A percentile compares a stretch with the other conserved stretches of the same genome.
These are phyloP conservation scores for Ehretia macrophylla DNA, from an alignment of 257 asterid species.

Conservation along the genomic window DNA sequence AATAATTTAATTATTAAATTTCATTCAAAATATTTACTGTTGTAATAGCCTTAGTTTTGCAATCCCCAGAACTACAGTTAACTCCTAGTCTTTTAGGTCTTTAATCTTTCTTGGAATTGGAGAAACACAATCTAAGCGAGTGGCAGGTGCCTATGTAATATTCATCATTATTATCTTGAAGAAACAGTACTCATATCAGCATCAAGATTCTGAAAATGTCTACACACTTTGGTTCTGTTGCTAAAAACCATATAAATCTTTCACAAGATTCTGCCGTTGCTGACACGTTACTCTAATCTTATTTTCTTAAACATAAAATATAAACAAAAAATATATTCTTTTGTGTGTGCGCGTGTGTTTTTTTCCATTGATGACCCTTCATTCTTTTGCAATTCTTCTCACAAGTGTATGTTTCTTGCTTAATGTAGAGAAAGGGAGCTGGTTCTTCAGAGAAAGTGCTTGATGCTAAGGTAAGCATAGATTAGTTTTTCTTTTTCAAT, in stretches of 20 bases:
- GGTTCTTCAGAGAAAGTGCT: constrained; percentile 68
- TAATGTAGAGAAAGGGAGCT: constrained; percentile 78
- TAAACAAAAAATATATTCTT: no score
- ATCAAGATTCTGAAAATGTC: constrained; percentile 35
- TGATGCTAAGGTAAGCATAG: constrained; percentile 71
- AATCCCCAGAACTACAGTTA: constrained; percentile 64
- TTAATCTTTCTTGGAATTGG: constrained; percentile 39
- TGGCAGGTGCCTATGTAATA: neutral
- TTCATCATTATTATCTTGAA: constrained; percentile 23
- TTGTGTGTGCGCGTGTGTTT: no score
- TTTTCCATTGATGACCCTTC: no score
- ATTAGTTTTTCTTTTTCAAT: neutral
- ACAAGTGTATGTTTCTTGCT: no score
- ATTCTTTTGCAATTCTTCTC: no score
- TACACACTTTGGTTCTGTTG: no score
- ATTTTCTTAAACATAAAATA: no score
- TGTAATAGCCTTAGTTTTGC: constrained; percentile 43
- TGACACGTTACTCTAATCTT: no score
- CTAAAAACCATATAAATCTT: no score
- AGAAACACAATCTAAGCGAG: constrained; percentile 5
- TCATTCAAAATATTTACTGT: no score
- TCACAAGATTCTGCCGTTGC: no score
- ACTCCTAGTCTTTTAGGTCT: constrained; percentile 20
- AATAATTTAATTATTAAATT: constrained; percentile 35
- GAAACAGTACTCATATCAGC: constrained; percentile 36